A percentile compares a stretch with the other conserved stretches of the same genome.
These are phyloP conservation scores for Solioccasus polychromus DNA, from an alignment of 768 basidiomycete species.

Conservation along the genomic window DNA sequence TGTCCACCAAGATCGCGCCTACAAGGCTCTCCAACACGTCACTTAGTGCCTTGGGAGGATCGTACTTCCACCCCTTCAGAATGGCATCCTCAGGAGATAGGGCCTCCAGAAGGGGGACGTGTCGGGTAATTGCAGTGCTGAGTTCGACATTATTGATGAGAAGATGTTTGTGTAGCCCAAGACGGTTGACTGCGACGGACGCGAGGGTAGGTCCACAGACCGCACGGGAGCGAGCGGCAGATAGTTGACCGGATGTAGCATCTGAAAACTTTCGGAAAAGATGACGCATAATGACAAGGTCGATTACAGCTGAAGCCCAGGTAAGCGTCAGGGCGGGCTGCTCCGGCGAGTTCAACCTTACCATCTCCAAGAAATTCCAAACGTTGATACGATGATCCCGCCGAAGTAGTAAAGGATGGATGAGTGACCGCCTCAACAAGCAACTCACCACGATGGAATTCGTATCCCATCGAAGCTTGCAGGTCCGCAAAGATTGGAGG, in stretches of 20 bases:
- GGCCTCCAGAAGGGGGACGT: constrained; percentile 56
- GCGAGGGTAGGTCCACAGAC: constrained; percentile 77
- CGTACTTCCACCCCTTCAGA: constrained; percentile 70
- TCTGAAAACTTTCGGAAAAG: constrained; percentile 66
- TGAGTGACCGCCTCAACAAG: constrained; percentile 84
- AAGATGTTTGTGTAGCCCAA: constrained; percentile 66
- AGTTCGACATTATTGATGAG: constrained; percentile 70
- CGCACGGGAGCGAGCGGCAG: constrained; percentile 64
- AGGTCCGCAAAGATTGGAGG: constrained; percentile 51
- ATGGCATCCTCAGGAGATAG: constrained; percentile 62
- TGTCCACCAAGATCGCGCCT: constrained; percentile 82
- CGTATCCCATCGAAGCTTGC: constrained; percentile 67
- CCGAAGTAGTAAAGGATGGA: constrained; percentile 61
- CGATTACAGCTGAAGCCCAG: constrained; percentile 53
- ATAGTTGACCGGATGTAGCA: constrained; percentile 75
- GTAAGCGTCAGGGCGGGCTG: constrained; percentile 5
- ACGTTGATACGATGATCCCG: constrained; percentile 72
- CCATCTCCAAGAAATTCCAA: constrained; percentile 90
- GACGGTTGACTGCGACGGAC: constrained; percentile 58
- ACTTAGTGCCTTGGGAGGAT: constrained; percentile 82
- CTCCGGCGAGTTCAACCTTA: constrained; percentile 34
- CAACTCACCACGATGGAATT: constrained; percentile 59
- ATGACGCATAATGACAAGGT: constrained; percentile 69
- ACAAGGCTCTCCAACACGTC: constrained; percentile 85
- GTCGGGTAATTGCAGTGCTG: constrained; percentile 57